Conservation (phyloP, 2,329 filamentous ascomycete species). For the Phialemoniopsis sp. region DNA sequence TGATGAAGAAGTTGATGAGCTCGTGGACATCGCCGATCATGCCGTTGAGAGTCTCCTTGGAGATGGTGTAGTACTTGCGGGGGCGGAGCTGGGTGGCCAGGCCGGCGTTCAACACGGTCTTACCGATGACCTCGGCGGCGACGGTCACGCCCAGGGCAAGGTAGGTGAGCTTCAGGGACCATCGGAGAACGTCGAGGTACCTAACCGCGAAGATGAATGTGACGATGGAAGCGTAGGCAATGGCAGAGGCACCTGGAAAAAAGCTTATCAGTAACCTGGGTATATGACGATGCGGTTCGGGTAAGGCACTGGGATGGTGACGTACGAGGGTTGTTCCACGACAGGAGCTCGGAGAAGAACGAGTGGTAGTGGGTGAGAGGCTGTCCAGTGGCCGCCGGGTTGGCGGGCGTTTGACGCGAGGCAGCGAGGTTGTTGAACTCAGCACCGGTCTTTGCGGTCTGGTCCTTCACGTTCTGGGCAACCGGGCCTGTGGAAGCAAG, state of each 20-base stretch:
- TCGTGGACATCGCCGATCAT: conserved; percentile 63
- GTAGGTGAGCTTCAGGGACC: conserved; percentile 61
- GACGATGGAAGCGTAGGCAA: conserved; percentile 58
- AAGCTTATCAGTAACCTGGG: conserved; percentile 16
- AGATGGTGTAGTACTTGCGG: conserved; percentile 63
- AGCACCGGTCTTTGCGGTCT: conserved; percentile 47
- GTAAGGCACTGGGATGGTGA: too few relatives aligned
- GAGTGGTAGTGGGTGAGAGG: conserved; percentile 67
- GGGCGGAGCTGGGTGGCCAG: conserved; percentile 63
- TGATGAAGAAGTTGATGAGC: conserved; percentile 68
- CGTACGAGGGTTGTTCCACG: conserved; percentile 65
- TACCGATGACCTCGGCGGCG: conserved; percentile 57
- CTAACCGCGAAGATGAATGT: conserved; percentile 57
- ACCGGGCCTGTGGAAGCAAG: conserved; percentile 42
- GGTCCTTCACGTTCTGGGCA: conserved; percentile 53
- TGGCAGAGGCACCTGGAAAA: conserved; percentile 54
- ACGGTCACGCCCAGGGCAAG: conserved; percentile 58
- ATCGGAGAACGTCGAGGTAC: conserved; percentile 64
- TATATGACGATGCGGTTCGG: too few relatives aligned
- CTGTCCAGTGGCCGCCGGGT: conserved; percentile 55
- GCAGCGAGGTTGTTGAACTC: conserved; percentile 57
- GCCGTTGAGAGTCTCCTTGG: conserved; percentile 56
- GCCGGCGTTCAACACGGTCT: conserved; percentile 56
- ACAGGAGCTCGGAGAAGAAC: conserved; percentile 65
- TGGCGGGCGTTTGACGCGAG: conserved; percentile 48